Base-by-base conservation (phyloP, 1,284 basidiomycete species). In the Malassezia restricta region DNA sequence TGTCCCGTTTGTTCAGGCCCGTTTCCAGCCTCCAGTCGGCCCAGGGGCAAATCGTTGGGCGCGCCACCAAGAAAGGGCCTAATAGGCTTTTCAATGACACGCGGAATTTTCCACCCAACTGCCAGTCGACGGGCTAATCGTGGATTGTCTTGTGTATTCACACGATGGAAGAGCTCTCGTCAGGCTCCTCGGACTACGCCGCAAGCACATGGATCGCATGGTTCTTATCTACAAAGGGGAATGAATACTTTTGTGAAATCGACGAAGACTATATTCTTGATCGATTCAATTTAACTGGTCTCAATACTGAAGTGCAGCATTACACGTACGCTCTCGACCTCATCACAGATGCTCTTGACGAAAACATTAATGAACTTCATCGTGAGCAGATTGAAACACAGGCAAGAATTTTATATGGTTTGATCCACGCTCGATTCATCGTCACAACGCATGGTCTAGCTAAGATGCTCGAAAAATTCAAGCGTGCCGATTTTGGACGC, bases 181-280 rank as follows among this genome's bases (percentile, higher is more conserved):
- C 85, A 8, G 86, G 85, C 32, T 87, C 86, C 70, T 87, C 86
- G 30, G 86, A 87, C 73, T 89, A 88, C 73, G 86, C 86, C 49
- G 87, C 86, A 44, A 65, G 57, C 52, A 63, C 63, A 28, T 96
- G 91, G 91, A 91, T 94, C 66, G 88, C 89, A 6, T 96, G 92
- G 92, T 98, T 96, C 75, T 79, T 98, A 28, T 89, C 89, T 6
- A 92, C 89, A n/a, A 91, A 76, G 55, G 76, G 75, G 42, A 76
- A 77, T 76, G 92, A 98, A 77, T 98, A 98, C 78, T 98, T 96
- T 74, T 95, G 91, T 76, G 91, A 98, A 77, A 88, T 98, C 61
- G 94, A 98, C 73, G 91, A 96, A 71, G 92, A 96, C 76, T 98
- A 96, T 76, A 96, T 98, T 66, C 80, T 96, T 45, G 92, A 98